Evolutionary conservation across 2,329 filamentous ascomycete species (phyloP), one percentile per base, ranked within the genome.

Genomic region (Fusarium camptoceras): DNA sequence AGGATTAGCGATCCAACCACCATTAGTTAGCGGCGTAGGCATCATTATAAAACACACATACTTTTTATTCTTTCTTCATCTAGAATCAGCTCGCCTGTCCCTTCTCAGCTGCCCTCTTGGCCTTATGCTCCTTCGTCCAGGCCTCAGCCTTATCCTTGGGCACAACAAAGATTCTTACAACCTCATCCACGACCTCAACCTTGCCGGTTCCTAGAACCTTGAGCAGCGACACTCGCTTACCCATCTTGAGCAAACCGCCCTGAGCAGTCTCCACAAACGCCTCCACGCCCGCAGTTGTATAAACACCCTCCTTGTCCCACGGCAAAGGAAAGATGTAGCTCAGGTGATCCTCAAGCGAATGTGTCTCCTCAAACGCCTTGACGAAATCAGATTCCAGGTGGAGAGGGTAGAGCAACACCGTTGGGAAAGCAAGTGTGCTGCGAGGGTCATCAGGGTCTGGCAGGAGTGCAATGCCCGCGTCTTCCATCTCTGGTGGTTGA

Each of bases 121-220:
- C 86, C 83, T 98, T 98, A 78, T 94, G 94, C 73, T 96, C 92
- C 68, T 88, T 87, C 37, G 97, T 90, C 91, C 94, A 99, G n/a
- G 79, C 85, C 11, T 86, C 86, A 2, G 92, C 90, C 80, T 88
- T 89, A 5, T 79, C 81, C 75, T 87, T 91, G 0, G 95, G 95
- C 70, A 99, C 85, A 3, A 98, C 89, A 77, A 93, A 94, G 30
- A 99, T 89, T 76, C 85, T 89, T 25, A 98, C 88, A 68, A 98
- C 81, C 30, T 93, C 92, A 80, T 99, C 95, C 48, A 97, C 89
- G 12, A 99, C 86, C 81, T 97, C 94, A 9, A 97, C 89, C 76
- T 92, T 94, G 9, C 92, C 94, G 11, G 88, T 88, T 11, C 85
- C 85, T 68, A 98, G 80, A 30, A 95, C 87, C 82, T 94, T 92